These are phyloP conservation scores for Colletotrichum tamarilloi DNA, from an alignment of 2,329 filamentous ascomycete species.

Conservation along the genomic window DNA sequence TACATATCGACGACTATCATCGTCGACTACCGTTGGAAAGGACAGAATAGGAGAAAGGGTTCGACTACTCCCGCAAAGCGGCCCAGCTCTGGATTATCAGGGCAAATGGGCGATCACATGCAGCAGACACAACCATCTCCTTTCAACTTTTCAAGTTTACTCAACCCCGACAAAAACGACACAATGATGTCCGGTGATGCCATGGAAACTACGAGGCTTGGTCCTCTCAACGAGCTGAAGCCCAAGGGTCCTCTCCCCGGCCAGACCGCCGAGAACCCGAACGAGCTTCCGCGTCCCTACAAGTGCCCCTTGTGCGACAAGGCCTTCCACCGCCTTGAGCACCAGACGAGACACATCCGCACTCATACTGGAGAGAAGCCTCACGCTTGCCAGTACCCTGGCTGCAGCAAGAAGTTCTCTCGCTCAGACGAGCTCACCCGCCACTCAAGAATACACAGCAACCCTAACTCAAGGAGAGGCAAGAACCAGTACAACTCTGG, in stretches of 20 bases:
- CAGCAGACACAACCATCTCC: constrained; percentile 75
- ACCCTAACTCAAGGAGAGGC: constrained; percentile 93
- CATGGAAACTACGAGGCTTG: constrained; percentile 32
- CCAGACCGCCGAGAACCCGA: constrained; percentile 67
- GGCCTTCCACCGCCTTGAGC: constrained; percentile 97
- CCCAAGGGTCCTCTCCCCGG: constrained; percentile 72
- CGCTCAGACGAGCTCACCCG: constrained; percentile 96
- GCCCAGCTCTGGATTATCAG: constrained; percentile 27
- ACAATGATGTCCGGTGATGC: constrained; percentile 29
- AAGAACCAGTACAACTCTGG: constrained; percentile 71
- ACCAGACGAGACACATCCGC: constrained; percentile 90
- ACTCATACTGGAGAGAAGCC: constrained; percentile 99
- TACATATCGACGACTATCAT: neutral
- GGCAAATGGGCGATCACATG: constrained; percentile 69
- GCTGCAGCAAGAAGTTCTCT: constrained; percentile 97
- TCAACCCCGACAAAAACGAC: constrained; percentile 64
- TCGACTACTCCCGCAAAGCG: neutral
- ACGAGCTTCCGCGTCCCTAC: constrained; percentile 92
- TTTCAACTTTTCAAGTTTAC: constrained; percentile 80
- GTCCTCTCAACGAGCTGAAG: constrained; percentile 52
- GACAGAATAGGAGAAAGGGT: neutral
- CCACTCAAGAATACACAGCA: constrained; percentile 98
- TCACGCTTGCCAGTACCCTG: constrained; percentile 93
- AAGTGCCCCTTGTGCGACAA: constrained; percentile 99
- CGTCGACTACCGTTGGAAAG: constrained; percentile 6